A percentile compares a stretch with the other conserved stretches of the same genome.
Evolutionary conservation across 2,329 filamentous ascomycete genomes (phyloP).

Genomic region (Fusarium globosum): DNA sequence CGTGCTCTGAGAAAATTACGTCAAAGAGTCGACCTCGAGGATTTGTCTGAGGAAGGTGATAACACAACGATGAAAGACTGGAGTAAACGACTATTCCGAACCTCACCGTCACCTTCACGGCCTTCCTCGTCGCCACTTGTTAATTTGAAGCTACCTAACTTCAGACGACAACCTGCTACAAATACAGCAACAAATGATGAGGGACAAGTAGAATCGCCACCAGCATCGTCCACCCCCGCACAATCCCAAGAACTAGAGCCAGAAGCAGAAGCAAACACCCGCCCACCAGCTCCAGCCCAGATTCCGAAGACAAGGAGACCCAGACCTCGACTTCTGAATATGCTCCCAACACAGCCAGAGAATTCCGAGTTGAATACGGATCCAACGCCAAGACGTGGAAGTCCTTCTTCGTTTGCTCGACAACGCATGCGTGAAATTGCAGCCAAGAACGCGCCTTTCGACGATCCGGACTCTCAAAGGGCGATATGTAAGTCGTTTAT

Average conservation of each 20-base stretch:
- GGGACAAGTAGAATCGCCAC: conserved; percentile 1
- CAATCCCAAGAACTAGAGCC: conserved; percentile 23
- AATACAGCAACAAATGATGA: conserved; percentile 8
- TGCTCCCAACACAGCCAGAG: conserved; percentile 55
- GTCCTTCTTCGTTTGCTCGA: conserved; percentile 57
- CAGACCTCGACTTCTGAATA: conserved; percentile 46
- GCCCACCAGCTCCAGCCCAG: conserved; percentile 29
- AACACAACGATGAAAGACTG: conserved; percentile 51
- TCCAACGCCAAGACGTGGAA: conserved; percentile 50
- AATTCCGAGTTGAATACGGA: conserved; percentile 46
- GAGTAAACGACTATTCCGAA: conserved; percentile 50
- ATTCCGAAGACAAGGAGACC: conserved; percentile 43
- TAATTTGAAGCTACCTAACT: conserved; percentile 35
- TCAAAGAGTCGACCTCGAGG: conserved; percentile 61
- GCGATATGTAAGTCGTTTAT: conserved; percentile 52
- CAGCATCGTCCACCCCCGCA: conserved; percentile 12
- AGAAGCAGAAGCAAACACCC: conserved; percentile 19
- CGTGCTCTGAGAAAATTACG: conserved; percentile 72
- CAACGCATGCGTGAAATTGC: conserved; percentile 58
- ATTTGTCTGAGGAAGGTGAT: conserved; percentile 49
- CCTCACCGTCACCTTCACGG: conserved; percentile 33
- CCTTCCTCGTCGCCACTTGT: conserved; percentile 44
- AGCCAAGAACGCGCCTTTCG: conserved; percentile 56
- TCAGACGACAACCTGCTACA: conserved; percentile 21
- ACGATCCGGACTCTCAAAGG: conserved; percentile 54